phyloP scores from a whole-genome alignment of 192 early-diverging fungal species.

The Backusella circina region DNA sequence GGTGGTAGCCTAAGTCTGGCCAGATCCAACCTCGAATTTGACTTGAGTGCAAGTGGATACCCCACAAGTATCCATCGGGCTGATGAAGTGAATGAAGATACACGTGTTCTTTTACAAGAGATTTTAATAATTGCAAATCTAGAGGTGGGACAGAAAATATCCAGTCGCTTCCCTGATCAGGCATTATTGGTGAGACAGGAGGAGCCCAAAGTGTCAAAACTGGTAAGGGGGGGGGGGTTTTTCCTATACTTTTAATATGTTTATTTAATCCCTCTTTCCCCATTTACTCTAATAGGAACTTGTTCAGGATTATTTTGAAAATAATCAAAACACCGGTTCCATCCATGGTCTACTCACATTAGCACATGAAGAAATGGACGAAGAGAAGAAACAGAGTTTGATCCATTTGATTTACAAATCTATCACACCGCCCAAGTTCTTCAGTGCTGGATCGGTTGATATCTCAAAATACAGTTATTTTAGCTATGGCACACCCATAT shows the following conservation, averaged over 20 bases:
- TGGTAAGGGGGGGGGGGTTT: conserved; percentile 11
- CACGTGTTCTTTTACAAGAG: conserved; percentile 9
- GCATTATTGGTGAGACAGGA: conserved; percentile 11
- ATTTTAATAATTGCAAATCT: conserved; percentile 16
- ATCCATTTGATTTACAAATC: background rate
- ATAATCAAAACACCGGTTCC: background rate
- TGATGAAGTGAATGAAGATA: conserved; percentile 1
- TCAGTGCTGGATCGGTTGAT: conserved; percentile 11
- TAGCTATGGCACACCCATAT: conserved; percentile 9
- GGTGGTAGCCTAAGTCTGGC: background rate
- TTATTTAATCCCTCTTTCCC: too few species aligned
- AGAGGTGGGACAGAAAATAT: conserved; percentile 15
- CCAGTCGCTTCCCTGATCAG: conserved; percentile 16
- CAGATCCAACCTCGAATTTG: conserved; percentile 7
- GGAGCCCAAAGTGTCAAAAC: conserved; percentile 1
- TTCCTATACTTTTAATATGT: too few species aligned
- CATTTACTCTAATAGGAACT: too few species aligned
- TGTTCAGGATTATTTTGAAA: conserved; percentile 3
- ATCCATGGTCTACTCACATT: background rate
- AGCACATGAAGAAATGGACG: background rate
- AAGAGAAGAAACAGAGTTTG: conserved; percentile 2
- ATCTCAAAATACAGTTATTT: conserved; percentile 15
- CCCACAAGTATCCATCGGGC: background rate
- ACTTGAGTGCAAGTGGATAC: conserved; percentile 1
- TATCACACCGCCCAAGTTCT: background rate